Percentiles rank a stretch among this genome's conserved stretches.
Conservation (phyloP, 768 basidiomycete genomes). For the Leccinum incarnatum region DNA sequence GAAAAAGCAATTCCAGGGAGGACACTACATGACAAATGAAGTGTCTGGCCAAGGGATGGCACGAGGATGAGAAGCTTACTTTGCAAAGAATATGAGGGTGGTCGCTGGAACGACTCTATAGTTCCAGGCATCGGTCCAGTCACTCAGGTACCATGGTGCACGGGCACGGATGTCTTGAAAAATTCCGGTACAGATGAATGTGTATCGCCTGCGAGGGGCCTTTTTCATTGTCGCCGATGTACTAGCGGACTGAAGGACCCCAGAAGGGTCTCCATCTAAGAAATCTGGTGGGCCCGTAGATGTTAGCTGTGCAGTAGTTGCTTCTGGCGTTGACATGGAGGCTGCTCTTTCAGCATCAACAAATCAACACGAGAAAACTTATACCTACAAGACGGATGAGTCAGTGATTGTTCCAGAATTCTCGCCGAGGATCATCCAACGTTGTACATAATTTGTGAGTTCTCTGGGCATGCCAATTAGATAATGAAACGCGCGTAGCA, state of each 20-base stretch:
- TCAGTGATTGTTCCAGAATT: neutral
- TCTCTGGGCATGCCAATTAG: neutral
- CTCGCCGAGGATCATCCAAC: neutral
- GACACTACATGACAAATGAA: constrained; percentile 46
- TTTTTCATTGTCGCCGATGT: constrained; percentile 3
- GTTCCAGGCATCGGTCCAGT: constrained; percentile 92
- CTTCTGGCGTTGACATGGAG: neutral
- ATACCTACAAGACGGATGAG: neutral
- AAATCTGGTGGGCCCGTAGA: neutral
- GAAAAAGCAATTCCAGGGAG: constrained; percentile 91
- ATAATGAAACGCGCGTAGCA: neutral
- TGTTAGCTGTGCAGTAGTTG: neutral
- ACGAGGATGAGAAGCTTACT: constrained; percentile 44
- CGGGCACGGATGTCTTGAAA: constrained; percentile 65
- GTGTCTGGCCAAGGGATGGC: neutral
- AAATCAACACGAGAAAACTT: neutral
- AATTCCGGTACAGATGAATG: constrained; percentile 56
- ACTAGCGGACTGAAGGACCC: constrained; percentile 1
- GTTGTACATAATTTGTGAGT: neutral
- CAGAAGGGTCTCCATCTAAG: neutral
- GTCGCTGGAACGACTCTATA: constrained; percentile 89
- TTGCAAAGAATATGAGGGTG: constrained; percentile 81
- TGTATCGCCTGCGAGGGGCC: neutral
- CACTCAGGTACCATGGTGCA: constrained; percentile 74
- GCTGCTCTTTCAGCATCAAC: neutral